Percentiles rank a stretch among this genome's conserved stretches.
Evolutionary conservation across 352 stramenopile genomes (phyloP).

Genomic region (Hyaloperonospora arabidopsidis): DNA sequence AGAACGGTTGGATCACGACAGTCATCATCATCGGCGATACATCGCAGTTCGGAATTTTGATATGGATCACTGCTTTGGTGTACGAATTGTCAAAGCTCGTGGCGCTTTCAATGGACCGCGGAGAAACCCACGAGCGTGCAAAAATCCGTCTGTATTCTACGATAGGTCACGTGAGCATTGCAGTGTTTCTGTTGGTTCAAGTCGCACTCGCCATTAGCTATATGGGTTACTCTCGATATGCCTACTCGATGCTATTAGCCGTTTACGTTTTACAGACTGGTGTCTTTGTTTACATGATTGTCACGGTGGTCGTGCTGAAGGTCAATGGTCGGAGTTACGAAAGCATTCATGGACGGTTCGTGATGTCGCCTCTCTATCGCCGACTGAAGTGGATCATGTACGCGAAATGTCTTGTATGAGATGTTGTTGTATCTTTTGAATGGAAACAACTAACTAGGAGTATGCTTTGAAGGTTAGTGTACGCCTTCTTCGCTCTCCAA

Average conservation of each 20-base stretch:
- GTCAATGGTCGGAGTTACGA: constrained; percentile 36
- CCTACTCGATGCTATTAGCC: constrained; percentile 23
- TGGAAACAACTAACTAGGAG: background rate
- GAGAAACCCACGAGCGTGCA: constrained; percentile 25
- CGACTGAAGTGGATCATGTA: constrained; percentile 46
- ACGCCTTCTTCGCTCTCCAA: constrained; percentile 44
- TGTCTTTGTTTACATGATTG: constrained; percentile 27
- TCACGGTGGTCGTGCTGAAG: constrained; percentile 25
- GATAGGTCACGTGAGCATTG: constrained; percentile 18
- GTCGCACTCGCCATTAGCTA: constrained; percentile 17
- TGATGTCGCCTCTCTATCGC: constrained; percentile 38
- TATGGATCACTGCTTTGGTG: constrained; percentile 33
- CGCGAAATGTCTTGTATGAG: background rate
- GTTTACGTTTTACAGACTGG: constrained; percentile 27
- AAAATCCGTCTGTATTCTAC: constrained; percentile 30
- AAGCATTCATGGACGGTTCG: constrained; percentile 36
- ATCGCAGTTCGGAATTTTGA: constrained; percentile 22
- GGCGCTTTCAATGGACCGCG: constrained; percentile 29
- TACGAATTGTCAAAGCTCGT: constrained; percentile 42
- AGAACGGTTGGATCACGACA: constrained; percentile 23
- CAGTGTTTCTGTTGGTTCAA: constrained; percentile 16
- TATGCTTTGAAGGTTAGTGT: constrained; percentile 16
- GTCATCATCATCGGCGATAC: constrained; percentile 28
- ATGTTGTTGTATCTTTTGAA: background rate
- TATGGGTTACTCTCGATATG: constrained; percentile 26